These are phyloP conservation scores for Alternaria sp. DNA, from an alignment of 2,329 filamentous ascomycete genomes.

Conservation along the genomic window DNA sequence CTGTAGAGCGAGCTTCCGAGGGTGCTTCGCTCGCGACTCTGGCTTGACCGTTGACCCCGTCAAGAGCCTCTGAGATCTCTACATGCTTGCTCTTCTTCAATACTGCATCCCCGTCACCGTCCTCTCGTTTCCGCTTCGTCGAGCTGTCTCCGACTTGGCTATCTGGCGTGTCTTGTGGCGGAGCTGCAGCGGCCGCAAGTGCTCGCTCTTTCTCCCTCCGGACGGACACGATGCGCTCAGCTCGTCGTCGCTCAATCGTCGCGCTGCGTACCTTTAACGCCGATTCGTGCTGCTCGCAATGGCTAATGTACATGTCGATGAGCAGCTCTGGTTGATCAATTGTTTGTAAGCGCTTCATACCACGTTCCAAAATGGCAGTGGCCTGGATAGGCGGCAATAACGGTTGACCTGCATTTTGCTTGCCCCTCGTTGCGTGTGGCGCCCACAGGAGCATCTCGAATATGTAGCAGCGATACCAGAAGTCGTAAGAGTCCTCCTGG, in stretches of 20 bases:
- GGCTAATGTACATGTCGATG: slow-evolving; percentile 74
- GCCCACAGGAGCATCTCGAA: slow-evolving; percentile 85
- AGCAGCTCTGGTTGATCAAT: slow-evolving; percentile 81
- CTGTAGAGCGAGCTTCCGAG: slow-evolving; percentile 34
- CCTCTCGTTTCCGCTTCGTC: slow-evolving; percentile 75
- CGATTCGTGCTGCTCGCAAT: slow-evolving; percentile 90
- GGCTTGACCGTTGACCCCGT: slow-evolving; percentile 22
- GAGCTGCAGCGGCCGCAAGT: slow-evolving; percentile 60
- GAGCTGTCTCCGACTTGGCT: slow-evolving; percentile 53
- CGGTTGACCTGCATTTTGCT: slow-evolving; percentile 55
- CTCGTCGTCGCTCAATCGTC: slow-evolving; percentile 74
- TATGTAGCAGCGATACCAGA: slow-evolving; percentile 90
- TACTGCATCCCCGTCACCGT: slow-evolving; percentile 58
- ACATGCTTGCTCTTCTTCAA: slow-evolving; percentile 70
- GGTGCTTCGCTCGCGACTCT: slow-evolving; percentile 44
- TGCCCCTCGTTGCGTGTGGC: slow-evolving; percentile 61
- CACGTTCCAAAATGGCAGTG: slow-evolving; percentile 77
- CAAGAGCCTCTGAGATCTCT: slow-evolving; percentile 33
- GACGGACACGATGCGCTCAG: slow-evolving; percentile 57
- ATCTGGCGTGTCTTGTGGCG: slow-evolving; percentile 20
- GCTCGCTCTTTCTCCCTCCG: slow-evolving; percentile 66
- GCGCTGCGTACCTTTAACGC: slow-evolving; percentile 76
- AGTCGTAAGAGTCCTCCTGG: slow-evolving; percentile 82
- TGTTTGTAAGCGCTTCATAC: slow-evolving; percentile 63
- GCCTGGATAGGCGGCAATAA: slow-evolving; percentile 70